These are phyloP conservation scores for Penicillium digitatum DNA, from an alignment of 2,329 filamentous ascomycete genomes.

Conservation along the genomic window DNA sequence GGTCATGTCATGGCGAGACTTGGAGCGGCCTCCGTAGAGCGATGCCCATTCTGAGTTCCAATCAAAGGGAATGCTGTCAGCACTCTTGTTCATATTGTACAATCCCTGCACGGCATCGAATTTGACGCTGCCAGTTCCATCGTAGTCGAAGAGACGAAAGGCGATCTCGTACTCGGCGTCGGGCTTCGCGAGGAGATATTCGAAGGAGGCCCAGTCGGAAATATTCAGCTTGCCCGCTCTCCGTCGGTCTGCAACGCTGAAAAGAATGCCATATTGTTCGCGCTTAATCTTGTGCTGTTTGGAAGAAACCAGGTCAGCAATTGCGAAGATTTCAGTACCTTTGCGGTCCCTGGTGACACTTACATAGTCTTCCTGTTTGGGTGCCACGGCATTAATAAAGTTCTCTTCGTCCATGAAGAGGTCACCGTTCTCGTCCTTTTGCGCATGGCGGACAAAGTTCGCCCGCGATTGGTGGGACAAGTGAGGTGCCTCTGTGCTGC, in stretches of 20 bases:
- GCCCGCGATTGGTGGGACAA: conserved; percentile 71
- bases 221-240: conserved; percentile 69
- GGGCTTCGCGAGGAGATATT: conserved; percentile 87
- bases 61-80: conserved; percentile 83
- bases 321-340: neutral
- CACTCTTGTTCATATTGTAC: conserved; percentile 85
- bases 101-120: conserved; percentile 82
- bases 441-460: conserved; percentile 71
- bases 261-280: conserved; percentile 91
- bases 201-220: conserved; percentile 86
- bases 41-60: conserved; percentile 97
- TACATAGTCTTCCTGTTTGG: conserved; percentile 84
- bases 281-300: conserved; percentile 92
- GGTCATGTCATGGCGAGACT: conserved; percentile 83
- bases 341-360: conserved; percentile 42
- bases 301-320: conserved; percentile 18
- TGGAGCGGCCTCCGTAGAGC: conserved; percentile 85
- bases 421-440: conserved; percentile 72
- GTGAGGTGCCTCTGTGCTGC: conserved; percentile 54
- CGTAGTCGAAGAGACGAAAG: conserved; percentile 90
- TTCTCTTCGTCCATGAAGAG: conserved; percentile 76
- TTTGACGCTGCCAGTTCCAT: conserved; percentile 78
- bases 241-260: conserved; percentile 80
- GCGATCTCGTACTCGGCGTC: conserved; percentile 99
- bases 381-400: conserved; percentile 87